A percentile compares a stretch with the other conserved stretches of the same genome.
Conservation (phyloP, 164 flowering plant species). For the Vitis amurensis region DNA sequence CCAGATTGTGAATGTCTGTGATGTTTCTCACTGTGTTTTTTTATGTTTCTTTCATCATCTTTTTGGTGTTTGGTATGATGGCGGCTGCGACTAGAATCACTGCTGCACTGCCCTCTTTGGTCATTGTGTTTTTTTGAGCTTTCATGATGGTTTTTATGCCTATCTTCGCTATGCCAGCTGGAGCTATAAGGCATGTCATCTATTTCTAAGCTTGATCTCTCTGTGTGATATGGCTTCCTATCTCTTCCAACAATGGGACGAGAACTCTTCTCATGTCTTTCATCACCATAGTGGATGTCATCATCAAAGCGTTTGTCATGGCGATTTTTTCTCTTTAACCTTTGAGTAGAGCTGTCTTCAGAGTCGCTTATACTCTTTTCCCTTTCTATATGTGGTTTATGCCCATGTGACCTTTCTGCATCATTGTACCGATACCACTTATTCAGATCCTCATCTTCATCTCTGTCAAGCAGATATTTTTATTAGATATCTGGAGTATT, state of each 20-base stretch:
- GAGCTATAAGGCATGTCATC: slow-evolving; percentile 38
- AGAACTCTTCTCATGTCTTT: slow-evolving; percentile 27
- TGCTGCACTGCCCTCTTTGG: slow-evolving; percentile 22
- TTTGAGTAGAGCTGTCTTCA: slow-evolving; percentile 28
- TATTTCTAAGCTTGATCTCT: slow-evolving; percentile 38
- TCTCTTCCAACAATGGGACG: slow-evolving; percentile 35
- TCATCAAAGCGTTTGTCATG: slow-evolving; percentile 21
- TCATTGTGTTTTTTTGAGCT: slow-evolving; percentile 28
- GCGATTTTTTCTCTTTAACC: slow-evolving; percentile 24
- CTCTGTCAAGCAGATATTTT: slow-evolving; percentile 21
- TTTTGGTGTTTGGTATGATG: slow-evolving; percentile 21
- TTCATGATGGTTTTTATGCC: slow-evolving; percentile 32
- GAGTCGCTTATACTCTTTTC: slow-evolving; percentile 36
- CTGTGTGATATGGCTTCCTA: slow-evolving; percentile 24
- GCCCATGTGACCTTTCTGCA: slow-evolving; percentile 28
- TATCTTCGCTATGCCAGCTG: slow-evolving; percentile 28
- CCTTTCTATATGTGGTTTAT: slow-evolving; percentile 22
- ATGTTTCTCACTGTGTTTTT: slow-evolving; percentile 28
- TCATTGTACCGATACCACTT: slow-evolving; percentile 14
- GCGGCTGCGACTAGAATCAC: slow-evolving; percentile 35
- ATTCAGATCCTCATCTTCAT: slow-evolving; percentile 15
- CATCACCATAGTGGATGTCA: slow-evolving; percentile 21
- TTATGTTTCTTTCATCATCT: slow-evolving; percentile 25
- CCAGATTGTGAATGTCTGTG: slow-evolving; percentile 28
- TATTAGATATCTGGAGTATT: neutral